phyloP scores from a whole-genome alignment of 176 grass and related monocot genomes.

The Lolium multiflorum region DNA sequence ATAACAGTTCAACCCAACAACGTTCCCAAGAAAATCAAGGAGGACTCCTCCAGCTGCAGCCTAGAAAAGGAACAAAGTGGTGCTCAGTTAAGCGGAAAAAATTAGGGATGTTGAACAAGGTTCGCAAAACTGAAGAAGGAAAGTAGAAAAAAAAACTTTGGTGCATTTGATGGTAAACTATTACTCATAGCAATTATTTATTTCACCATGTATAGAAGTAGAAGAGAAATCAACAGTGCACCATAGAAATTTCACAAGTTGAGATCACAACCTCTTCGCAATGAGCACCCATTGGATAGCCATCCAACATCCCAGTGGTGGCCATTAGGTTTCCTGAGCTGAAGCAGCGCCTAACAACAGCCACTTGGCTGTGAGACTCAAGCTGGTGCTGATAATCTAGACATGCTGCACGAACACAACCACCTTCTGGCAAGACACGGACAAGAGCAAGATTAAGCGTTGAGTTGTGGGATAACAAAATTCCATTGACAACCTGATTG shows the following conservation, averaged over 20 bases:
- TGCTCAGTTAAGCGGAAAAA: neutral
- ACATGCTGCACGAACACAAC: neutral
- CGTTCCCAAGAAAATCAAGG: neutral
- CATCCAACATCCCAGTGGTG: neutral
- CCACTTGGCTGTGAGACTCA: neutral
- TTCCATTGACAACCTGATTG: neutral
- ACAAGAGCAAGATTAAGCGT: neutral
- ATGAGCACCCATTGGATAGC: neutral
- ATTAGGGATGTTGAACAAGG: neutral
- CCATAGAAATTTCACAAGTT: slow-evolving; percentile 2
- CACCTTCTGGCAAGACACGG: neutral
- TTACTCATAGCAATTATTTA: neutral
- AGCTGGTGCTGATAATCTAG: neutral
- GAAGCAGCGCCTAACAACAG: slow-evolving; percentile 28
- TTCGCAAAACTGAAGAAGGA: neutral
- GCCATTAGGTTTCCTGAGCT: neutral
- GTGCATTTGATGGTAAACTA: neutral
- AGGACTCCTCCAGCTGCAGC: neutral
- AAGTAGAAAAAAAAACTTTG: neutral
- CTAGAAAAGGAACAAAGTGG: slow-evolving; percentile 4
- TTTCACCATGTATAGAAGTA: neutral
- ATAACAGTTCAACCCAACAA: neutral
- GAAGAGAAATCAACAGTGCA: slow-evolving; percentile 5
- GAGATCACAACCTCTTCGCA: neutral
- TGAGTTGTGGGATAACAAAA: neutral